phyloP scores from a whole-genome alignment of 1,284 basidiomycete genomes.

The Tilletia horrida region DNA sequence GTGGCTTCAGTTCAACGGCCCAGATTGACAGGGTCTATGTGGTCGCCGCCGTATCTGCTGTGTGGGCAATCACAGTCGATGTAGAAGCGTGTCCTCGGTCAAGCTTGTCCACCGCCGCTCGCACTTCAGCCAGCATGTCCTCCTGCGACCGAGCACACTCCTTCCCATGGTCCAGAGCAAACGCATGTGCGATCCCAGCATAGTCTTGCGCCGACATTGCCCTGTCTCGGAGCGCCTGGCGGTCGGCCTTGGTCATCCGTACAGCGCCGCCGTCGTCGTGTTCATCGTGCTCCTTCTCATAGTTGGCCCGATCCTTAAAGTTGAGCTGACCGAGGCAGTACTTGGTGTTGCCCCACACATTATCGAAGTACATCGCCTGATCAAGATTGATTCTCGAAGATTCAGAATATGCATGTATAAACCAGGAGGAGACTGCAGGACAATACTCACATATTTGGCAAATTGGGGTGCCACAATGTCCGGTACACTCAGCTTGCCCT shows the following conservation, averaged over 20 bases:
- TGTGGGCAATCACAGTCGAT: no score
- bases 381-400: constrained; percentile 62
- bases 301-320: constrained; percentile 3
- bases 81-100: background rate
- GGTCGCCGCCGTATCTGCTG: no score
- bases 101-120: background rate
- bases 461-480: constrained; percentile 36
- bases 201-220: background rate
- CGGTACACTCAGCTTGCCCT: constrained; percentile 36
- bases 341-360: constrained; percentile 83
- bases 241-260: constrained; percentile 1
- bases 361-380: constrained; percentile 56
- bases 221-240: background rate
- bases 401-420: no score
- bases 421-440: background rate
- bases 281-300: background rate
- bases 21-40: no score
- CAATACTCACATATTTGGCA: background rate
- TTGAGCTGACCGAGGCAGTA: constrained; percentile 67
- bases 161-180: background rate
- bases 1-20: no score
- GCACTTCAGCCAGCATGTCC: constrained; percentile 8
- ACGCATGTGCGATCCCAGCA: background rate
- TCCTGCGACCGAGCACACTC: background rate
- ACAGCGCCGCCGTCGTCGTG: background rate